Percentiles rank a stretch among this genome's conserved stretches.
These are phyloP conservation scores for Scheffersomyces segobiensis DNA, from an alignment of 1,139 yeast genomes.

Conservation along the genomic window DNA sequence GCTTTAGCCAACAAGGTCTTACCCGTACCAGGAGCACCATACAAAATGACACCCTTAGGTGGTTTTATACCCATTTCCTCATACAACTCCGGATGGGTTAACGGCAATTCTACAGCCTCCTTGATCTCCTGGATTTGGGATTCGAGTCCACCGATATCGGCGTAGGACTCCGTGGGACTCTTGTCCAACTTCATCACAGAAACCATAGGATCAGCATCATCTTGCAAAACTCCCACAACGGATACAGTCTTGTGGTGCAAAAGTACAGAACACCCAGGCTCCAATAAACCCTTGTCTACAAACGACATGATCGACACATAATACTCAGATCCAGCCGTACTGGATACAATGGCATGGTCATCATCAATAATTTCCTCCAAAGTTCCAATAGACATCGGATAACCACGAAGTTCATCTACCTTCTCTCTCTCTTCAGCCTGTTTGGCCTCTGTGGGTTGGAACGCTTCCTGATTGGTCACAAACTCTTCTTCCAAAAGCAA, in stretches of 20 bases:
- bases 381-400: conserved; percentile 96
- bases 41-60: conserved; percentile 96
- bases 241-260: conserved; percentile 95
- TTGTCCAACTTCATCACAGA: conserved; percentile 97
- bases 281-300: conserved; percentile 93
- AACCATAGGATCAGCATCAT: conserved; percentile 97
- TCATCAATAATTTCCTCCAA: conserved; percentile 96
- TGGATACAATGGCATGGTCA: conserved; percentile 97
- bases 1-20: conserved; percentile 96
- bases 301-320: conserved; percentile 95
- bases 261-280: conserved; percentile 97
- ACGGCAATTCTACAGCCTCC: conserved; percentile 95
- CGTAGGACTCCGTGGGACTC: conserved; percentile 95
- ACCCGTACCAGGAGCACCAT: conserved; percentile 99
- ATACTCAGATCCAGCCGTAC: conserved; percentile 95
- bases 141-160: conserved; percentile 97
- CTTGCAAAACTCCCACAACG: conserved; percentile 92
- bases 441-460: conserved; percentile 95
- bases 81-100: conserved; percentile 95
- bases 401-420: conserved; percentile 93
- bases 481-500: conserved; percentile 92
- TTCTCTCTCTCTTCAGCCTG: conserved; percentile 95
- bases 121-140: conserved; percentile 96
- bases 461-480: conserved; percentile 89
- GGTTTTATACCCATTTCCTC: conserved; percentile 99